Conservation (phyloP, 257 asterid genomes). For the Solanum tarapatanum region DNA sequence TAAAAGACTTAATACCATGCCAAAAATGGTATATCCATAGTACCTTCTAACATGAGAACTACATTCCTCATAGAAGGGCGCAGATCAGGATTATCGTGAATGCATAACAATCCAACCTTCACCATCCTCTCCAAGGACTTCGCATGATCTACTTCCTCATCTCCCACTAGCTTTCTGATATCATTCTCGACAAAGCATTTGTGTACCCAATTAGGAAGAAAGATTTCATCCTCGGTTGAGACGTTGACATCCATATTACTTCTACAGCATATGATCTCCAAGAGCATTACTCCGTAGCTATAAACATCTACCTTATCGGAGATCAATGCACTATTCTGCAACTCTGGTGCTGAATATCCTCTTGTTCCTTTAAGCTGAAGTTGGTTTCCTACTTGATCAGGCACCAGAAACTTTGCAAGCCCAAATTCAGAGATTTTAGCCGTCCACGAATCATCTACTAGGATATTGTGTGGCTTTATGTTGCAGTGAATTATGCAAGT, state of each 20-base stretch:
- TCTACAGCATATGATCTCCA: conserved; percentile 16
- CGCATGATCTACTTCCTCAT: neutral
- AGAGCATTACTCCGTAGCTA: conserved; percentile 11
- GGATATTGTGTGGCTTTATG: conserved; percentile 51
- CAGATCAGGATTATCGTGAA: conserved; percentile 11
- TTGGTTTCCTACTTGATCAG: neutral
- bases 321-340: neutral
- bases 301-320: conserved; percentile 19
- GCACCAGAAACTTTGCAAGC: neutral
- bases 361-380: neutral
- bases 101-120: conserved; percentile 17
- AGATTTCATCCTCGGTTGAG: neutral
- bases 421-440: conserved; percentile 3
- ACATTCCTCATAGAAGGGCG: conserved; percentile 16
- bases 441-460: conserved; percentile 26
- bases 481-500: conserved; percentile 55
- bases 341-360: conserved; percentile 19
- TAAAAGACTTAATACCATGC: neutral
- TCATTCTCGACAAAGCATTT: conserved; percentile 1
- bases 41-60: conserved; percentile 20
- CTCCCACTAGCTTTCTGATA: conserved; percentile 3
- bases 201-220: conserved; percentile 7
- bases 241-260: conserved; percentile 3
- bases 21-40: conserved; percentile 8
- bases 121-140: conserved; percentile 10